These are phyloP conservation scores for Phellopilus nigrolimitatus DNA, from an alignment of 1,284 basidiomycete species.

Conservation along the genomic window DNA sequence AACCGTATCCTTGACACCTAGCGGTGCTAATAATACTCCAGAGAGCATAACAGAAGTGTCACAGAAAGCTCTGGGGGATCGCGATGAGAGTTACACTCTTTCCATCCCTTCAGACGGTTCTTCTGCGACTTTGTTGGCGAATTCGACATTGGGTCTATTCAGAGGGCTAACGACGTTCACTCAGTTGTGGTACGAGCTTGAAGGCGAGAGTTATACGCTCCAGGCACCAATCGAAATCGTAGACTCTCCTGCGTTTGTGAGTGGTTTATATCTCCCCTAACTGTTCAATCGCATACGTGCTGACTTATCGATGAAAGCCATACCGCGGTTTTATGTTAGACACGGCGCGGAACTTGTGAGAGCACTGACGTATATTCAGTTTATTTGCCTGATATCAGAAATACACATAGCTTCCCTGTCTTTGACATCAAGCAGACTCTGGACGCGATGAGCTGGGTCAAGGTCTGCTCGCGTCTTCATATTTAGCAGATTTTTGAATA, in stretches of 20 bases:
- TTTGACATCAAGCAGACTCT: slow-evolving; percentile 67
- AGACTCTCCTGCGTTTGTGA: slow-evolving; percentile 63
- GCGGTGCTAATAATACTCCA: too few species aligned
- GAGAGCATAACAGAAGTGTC: slow-evolving; percentile 50
- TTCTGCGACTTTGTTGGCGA: slow-evolving; percentile 57
- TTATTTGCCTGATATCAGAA: background rate
- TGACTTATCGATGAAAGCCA: slow-evolving; percentile 37
- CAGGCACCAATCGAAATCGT: slow-evolving; percentile 56
- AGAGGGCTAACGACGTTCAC: slow-evolving; percentile 80
- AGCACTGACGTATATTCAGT: slow-evolving; percentile 12
- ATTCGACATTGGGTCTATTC: slow-evolving; percentile 71
- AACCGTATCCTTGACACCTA: background rate
- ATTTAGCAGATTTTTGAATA: slow-evolving; percentile 18
- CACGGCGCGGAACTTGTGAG: slow-evolving; percentile 61
- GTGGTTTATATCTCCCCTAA: background rate
- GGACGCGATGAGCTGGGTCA: slow-evolving; percentile 84
- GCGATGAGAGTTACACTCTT: slow-evolving; percentile 67
- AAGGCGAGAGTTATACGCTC: slow-evolving; percentile 48
- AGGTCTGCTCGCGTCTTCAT: slow-evolving; percentile 41
- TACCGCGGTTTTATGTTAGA: slow-evolving; percentile 83
- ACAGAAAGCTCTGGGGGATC: slow-evolving; percentile 44
- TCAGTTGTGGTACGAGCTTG: slow-evolving; percentile 67
- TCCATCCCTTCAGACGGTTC: slow-evolving; percentile 57
- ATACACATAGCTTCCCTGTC: slow-evolving; percentile 52
- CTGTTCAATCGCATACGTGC: background rate